These are phyloP conservation scores for Rubia peregrina DNA, from an alignment of 305 asterid species.

Conservation along the genomic window DNA sequence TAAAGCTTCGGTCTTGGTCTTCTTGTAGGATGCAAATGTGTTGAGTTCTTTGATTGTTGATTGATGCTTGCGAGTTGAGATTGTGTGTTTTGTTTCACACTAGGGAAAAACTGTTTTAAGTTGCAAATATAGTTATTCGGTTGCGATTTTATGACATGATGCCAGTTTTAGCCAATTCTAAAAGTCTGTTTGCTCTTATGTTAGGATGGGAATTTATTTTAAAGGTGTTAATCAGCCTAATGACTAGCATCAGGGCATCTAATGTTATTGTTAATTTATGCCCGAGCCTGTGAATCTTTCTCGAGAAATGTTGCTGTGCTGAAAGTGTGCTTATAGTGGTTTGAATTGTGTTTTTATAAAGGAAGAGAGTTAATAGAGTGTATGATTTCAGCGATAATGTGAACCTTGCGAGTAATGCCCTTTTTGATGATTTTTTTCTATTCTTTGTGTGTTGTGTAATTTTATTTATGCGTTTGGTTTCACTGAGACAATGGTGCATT, in stretches of 20 bases:
- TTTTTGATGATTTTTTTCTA: background rate
- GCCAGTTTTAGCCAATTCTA: background rate
- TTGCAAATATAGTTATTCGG: background rate
- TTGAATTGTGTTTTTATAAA: background rate
- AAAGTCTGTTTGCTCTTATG: constrained; percentile 1
- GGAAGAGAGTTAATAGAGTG: background rate
- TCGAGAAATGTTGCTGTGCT: background rate
- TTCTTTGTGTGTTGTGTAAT: constrained; percentile 7
- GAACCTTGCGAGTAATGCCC: background rate
- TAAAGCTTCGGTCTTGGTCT: constrained; percentile 16
- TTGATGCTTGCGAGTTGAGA: background rate
- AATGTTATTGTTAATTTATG: background rate
- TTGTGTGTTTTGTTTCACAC: background rate
- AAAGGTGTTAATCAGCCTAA: background rate
- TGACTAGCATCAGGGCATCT: background rate
- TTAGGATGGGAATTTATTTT: background rate
- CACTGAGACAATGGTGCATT: constrained; percentile 19
- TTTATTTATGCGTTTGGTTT: constrained; percentile 3
- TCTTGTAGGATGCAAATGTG: background rate
- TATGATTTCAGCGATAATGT: background rate
- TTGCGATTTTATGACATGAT: background rate
- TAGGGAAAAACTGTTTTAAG: background rate
- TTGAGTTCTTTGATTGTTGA: background rate
- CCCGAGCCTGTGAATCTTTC: background rate
- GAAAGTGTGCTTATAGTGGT: background rate